Evolutionary conservation across 208 protist genomes (phyloP), one percentile per base, ranked within the genome.

Genomic region (Trichomonas vaginalis): DNA sequence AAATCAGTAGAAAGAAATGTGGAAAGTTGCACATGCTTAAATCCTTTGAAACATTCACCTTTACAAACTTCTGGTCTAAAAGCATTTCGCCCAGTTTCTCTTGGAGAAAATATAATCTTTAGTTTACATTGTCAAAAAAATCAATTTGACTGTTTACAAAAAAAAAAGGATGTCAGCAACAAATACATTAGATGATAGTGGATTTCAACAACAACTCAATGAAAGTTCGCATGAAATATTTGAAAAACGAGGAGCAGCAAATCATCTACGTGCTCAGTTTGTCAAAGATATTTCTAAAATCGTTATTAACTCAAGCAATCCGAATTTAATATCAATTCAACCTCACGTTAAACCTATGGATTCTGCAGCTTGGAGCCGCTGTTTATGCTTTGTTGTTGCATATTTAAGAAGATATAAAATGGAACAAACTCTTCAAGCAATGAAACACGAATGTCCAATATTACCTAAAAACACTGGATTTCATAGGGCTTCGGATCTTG

Each of bases 401-500:
- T 88, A 45, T 88, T 47, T 88, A n/a, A 88, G 39, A 88, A 35
- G 82, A 32, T 88, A 88, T 47, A 88, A 88, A 40, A 88, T 88
- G 82, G 40, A 32, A n/a, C 82, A 88, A 88, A 88, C 82, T 47
- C 17, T 88, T 17, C 35, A 88, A 23, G 82, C 82, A 8, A 3
- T 88, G 35, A 45, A 47, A 15, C 32, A 88, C 8, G 82, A 88
- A 47, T 88, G 17, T 88, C 39, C 82, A 45, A 27, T 45, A n/a
- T 4, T 40, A 0, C 82, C 82, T 40, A 88, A 88, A 40, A 45
- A 35, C 1, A 88, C 82, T 45, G 82, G 82, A 10, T 88, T 47
- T 23, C 32, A 40, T 2, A 45, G 40, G 32, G 82, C 82, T 4
- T 88, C 82, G 8, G 82, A 88, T 45, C 82, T 88, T 23, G 82